Conservation (phyloP, 2,329 filamentous ascomycete genomes). For the Alternaria atra region DNA sequence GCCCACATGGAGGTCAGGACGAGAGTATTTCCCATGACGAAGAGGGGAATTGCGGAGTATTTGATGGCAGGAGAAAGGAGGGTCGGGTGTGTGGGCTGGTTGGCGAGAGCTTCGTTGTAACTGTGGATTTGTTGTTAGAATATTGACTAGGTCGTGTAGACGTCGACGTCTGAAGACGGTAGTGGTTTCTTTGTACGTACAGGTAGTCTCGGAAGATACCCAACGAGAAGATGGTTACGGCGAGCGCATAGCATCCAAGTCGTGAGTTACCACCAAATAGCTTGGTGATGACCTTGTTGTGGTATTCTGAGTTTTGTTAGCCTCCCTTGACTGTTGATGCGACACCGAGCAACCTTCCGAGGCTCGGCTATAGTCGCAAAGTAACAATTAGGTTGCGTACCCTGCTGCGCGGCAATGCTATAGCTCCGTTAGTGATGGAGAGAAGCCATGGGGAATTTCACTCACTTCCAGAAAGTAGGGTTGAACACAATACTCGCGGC, state of each 20-base stretch:
- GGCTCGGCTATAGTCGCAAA: constrained; percentile 22
- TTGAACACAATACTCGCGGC: constrained; percentile 89
- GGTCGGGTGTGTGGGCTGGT: constrained; percentile 77
- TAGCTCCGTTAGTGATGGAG: constrained; percentile 10
- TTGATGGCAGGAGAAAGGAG: constrained; percentile 69
- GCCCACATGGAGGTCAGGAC: constrained; percentile 91
- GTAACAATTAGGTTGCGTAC: constrained; percentile 56
- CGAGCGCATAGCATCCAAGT: constrained; percentile 88
- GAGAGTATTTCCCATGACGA: constrained; percentile 80
- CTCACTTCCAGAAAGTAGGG: constrained; percentile 98
- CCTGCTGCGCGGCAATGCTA: constrained; percentile 84
- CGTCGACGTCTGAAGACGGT: neutral
- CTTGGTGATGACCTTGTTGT: constrained; percentile 86
- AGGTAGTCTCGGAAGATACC: constrained; percentile 82
- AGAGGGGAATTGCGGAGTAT: constrained; percentile 73
- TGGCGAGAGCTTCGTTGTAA: constrained; percentile 83
- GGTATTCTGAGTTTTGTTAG: constrained; percentile 73
- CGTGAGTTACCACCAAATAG: constrained; percentile 81
- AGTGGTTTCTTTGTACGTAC: constrained; percentile 38
- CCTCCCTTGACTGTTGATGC: neutral
- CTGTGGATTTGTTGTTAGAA: constrained; percentile 55
- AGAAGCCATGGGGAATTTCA: neutral
- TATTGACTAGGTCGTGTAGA: neutral
- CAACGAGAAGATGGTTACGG: constrained; percentile 86
- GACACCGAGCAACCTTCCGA: neutral